phyloP scores from a whole-genome alignment of 768 basidiomycete species.

The Lentinus brumalis region DNA sequence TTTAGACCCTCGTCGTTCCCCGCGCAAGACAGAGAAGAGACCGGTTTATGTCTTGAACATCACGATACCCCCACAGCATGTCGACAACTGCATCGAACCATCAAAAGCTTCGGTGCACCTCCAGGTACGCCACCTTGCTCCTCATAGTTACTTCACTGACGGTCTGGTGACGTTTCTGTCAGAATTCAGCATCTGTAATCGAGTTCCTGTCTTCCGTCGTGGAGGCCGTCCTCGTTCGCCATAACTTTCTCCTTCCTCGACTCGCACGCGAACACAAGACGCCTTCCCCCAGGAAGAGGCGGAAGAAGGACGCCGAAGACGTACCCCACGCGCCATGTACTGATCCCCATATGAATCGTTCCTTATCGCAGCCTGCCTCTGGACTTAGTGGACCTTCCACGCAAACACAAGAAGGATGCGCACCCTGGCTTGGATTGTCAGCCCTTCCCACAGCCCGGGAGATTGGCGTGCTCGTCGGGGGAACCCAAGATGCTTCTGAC shows the following conservation, averaged over 20 bases:
- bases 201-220: constrained; percentile 60
- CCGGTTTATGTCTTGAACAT: constrained; percentile 86
- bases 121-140: constrained; percentile 46
- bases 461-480: not conserved
- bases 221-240: constrained; percentile 60
- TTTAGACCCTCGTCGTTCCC: constrained; percentile 66
- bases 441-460: not conserved
- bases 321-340: not conserved
- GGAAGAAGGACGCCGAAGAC: constrained; percentile 34
- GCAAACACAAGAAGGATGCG: no score
- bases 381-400: not conserved
- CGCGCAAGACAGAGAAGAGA: constrained; percentile 75
- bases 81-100: constrained; percentile 86
- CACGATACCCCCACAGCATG: constrained; percentile 57
- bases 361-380: not conserved
- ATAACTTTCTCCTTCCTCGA: constrained; percentile 51
- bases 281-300: constrained; percentile 53
- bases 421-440: not conserved
- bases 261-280: constrained; percentile 17
- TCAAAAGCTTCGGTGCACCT: constrained; percentile 68
- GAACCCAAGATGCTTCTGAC: constrained; percentile 25
- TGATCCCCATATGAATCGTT: not conserved
- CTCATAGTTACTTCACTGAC: not conserved
- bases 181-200: constrained; percentile 63
- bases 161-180: not conserved